Percentiles rank a stretch among this genome's conserved stretches.
Evolutionary conservation across 768 basidiomycete species (phyloP).

Genomic region (Serpula lacrymans): DNA sequence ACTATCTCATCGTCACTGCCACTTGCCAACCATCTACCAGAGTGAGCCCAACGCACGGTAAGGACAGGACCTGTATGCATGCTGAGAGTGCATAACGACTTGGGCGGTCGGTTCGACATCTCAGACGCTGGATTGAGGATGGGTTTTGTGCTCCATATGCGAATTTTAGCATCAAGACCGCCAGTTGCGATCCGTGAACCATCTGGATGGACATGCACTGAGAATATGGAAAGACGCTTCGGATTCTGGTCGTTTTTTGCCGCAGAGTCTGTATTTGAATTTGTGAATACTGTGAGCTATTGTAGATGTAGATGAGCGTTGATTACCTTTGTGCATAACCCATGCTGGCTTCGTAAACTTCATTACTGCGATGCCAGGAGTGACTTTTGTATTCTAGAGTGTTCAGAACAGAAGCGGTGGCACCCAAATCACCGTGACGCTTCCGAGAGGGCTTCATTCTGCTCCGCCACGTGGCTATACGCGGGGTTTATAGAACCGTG

Average conservation of each 20-base stretch:
- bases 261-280: constrained; percentile 30
- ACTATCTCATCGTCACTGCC: constrained; percentile 95
- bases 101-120: constrained; percentile 68
- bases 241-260: constrained; percentile 57
- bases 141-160: constrained; percentile 96
- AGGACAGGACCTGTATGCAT: constrained; percentile 95
- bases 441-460: no score
- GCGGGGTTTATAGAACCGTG: no score
- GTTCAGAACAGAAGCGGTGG: no score
- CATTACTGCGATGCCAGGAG: constrained; percentile 44
- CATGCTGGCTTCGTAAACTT: constrained; percentile 87
- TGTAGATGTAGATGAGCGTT: background rate
- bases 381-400: no score
- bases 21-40: constrained; percentile 90
- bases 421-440: no score
- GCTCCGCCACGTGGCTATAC: no score
- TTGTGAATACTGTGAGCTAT: background rate
- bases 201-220: constrained; percentile 92
- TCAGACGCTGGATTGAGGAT: constrained; percentile 77
- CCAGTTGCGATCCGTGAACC: constrained; percentile 97
- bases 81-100: constrained; percentile 83
- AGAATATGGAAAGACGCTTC: constrained; percentile 85
- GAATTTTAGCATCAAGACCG: constrained; percentile 91
- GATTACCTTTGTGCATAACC: constrained; percentile 72
- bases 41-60: constrained; percentile 90